Conservation (phyloP, 2,329 filamentous ascomycete species). For the Clathrospora elynae region DNA sequence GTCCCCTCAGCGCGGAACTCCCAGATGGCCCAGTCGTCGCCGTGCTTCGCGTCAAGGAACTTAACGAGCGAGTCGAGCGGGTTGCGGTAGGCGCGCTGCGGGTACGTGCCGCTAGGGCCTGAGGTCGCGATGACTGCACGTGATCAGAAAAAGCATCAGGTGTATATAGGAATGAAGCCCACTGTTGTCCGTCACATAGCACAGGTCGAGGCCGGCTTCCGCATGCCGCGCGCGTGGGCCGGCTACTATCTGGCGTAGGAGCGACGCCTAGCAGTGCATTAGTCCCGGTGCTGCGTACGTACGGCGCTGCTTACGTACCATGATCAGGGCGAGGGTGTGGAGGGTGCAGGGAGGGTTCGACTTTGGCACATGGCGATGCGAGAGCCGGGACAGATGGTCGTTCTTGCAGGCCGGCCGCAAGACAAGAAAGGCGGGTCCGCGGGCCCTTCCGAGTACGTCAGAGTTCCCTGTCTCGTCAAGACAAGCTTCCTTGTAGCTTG, state of each 20-base stretch:
- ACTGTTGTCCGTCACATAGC: slow-evolving; percentile 88
- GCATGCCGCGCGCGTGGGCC: slow-evolving; percentile 81
- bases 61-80: slow-evolving; percentile 84
- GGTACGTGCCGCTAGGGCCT: slow-evolving; percentile 86
- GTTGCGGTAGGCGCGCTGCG: slow-evolving; percentile 90
- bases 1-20: slow-evolving; percentile 97
- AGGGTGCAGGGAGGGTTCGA: not conserved
- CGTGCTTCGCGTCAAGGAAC: slow-evolving; percentile 85
- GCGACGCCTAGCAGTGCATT: slow-evolving; percentile 39
- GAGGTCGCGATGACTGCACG: slow-evolving; percentile 70
- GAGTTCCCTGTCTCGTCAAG: not conserved
- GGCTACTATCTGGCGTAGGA: slow-evolving; percentile 90
- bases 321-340: slow-evolving; percentile 4
- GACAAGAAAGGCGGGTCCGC: too few species aligned
- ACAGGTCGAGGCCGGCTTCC: slow-evolving; percentile 89
- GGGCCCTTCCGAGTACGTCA: too few species aligned
- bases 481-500: not conserved
- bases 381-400: slow-evolving; percentile 3
- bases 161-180: slow-evolving; percentile 41
- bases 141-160: slow-evolving; percentile 47
- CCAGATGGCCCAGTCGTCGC: slow-evolving; percentile 88
- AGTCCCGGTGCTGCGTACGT: not conserved
- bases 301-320: slow-evolving; percentile 6
- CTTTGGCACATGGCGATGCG: slow-evolving; percentile 9
- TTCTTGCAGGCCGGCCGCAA: too few species aligned